Evolutionary conservation across 805 yeast genomes (phyloP).

Genomic region (Candida parachauliodes): DNA sequence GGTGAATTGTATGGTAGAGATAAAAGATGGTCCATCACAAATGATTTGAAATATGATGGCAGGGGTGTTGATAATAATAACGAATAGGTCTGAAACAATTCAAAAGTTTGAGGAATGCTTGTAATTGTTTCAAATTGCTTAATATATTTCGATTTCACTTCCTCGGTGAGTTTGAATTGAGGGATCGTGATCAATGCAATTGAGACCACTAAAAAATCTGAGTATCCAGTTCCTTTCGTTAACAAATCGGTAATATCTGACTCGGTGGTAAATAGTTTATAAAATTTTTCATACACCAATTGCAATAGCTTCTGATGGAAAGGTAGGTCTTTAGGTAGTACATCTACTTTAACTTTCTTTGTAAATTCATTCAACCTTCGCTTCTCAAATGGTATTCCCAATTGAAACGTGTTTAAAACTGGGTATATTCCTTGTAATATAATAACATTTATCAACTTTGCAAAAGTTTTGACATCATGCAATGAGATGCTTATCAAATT

Average conservation of each 20-base stretch:
- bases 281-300: conserved; percentile 29
- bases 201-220: conserved; percentile 53
- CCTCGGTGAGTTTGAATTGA: conserved; percentile 14
- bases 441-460: conserved; percentile 58
- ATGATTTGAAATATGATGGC: conserved; percentile 43
- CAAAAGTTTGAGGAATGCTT: conserved; percentile 60
- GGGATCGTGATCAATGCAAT: conserved; percentile 42
- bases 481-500: conserved; percentile 63
- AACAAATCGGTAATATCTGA: conserved; percentile 53
- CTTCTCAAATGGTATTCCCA: conserved; percentile 63
- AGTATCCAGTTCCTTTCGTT: conserved; percentile 62
- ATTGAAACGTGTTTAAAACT: conserved; percentile 46
- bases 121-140: conserved; percentile 21
- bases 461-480: conserved; percentile 78
- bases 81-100: conserved; percentile 58
- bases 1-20: conserved; percentile 52
- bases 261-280: conserved; percentile 29
- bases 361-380: conserved; percentile 51
- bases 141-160: conserved; percentile 2
- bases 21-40: conserved; percentile 50
- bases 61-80: conserved; percentile 49
- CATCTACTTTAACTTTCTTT: conserved; percentile 21
- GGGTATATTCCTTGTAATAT: conserved; percentile 72
- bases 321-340: conserved; percentile 8
- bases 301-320: conserved; percentile 19